phyloP scores from a whole-genome alignment of 78 protist species.

The Creolimax fragrantissima region DNA sequence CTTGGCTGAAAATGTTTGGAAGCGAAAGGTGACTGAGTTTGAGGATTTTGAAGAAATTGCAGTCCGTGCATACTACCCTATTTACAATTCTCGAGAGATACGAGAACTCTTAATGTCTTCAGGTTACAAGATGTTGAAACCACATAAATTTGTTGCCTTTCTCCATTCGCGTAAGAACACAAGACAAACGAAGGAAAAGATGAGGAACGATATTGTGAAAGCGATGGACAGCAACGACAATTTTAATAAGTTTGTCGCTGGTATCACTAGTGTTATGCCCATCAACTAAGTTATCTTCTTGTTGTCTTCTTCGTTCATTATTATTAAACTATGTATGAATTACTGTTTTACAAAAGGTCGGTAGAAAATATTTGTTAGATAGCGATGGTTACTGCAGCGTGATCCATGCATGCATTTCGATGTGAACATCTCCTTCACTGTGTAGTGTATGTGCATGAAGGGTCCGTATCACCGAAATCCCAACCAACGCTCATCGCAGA shows the following conservation, averaged over 20 bases:
- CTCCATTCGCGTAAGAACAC: neutral
- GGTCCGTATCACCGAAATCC: too few relatives aligned
- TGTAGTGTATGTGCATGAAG: too few relatives aligned
- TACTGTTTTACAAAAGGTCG: too few relatives aligned
- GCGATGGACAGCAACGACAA: constrained; percentile 9
- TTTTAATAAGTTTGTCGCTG: constrained; percentile 15
- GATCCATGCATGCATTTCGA: too few relatives aligned
- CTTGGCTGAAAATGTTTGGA: neutral
- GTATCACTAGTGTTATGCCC: neutral
- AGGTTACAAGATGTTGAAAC: neutral
- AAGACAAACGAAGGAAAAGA: neutral
- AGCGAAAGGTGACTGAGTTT: neutral
- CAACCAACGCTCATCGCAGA: too few relatives aligned
- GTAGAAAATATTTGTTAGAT: too few relatives aligned
- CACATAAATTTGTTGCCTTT: neutral
- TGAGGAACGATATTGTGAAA: constrained; percentile 17
- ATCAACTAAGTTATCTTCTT: constrained; percentile 20
- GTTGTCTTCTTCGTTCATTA: too few relatives aligned
- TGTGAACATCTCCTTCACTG: too few relatives aligned
- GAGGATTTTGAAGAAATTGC: neutral
- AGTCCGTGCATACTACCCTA: constrained; percentile 1
- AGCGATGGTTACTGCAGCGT: too few relatives aligned
- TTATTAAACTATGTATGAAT: too few relatives aligned
- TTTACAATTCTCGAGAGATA: neutral
- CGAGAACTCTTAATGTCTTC: neutral